These are phyloP conservation scores for Xenosphaeropsis pyriputrescens DNA, from an alignment of 2,329 filamentous ascomycete species.

Conservation along the genomic window DNA sequence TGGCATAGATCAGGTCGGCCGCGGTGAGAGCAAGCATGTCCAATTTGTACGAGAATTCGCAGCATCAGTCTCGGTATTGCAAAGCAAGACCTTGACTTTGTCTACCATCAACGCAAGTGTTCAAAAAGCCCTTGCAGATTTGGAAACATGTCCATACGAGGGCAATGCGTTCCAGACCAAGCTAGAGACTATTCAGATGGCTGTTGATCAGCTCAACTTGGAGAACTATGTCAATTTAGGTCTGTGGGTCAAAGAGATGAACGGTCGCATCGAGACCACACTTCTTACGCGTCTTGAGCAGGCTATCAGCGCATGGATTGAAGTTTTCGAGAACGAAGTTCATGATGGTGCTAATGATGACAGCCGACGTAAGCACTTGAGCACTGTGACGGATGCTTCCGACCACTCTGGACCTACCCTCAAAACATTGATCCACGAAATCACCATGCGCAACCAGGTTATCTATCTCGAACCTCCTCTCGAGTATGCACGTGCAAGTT, in stretches of 20 bases:
- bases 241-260: slow-evolving; percentile 80
- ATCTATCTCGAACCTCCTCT: slow-evolving; percentile 92
- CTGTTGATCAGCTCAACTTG: slow-evolving; percentile 90
- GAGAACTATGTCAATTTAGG: slow-evolving; percentile 91
- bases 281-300: slow-evolving; percentile 70
- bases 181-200: slow-evolving; percentile 74
- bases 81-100: slow-evolving; percentile 72
- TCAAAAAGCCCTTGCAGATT: slow-evolving; percentile 69
- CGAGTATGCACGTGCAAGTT: slow-evolving; percentile 81
- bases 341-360: slow-evolving; percentile 27
- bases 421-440: slow-evolving; percentile 68
- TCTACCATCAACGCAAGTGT: slow-evolving; percentile 65
- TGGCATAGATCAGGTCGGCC: slow-evolving; percentile 40
- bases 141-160: slow-evolving; percentile 76
- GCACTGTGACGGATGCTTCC: slow-evolving; percentile 23
- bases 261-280: slow-evolving; percentile 68
- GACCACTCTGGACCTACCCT: slow-evolving; percentile 47
- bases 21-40: slow-evolving; percentile 80
- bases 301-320: slow-evolving; percentile 78
- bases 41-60: slow-evolving; percentile 94
- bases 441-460: slow-evolving; percentile 95
- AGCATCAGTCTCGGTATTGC: slow-evolving; percentile 70
- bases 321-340: slow-evolving; percentile 55
- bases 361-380: slow-evolving; percentile 34
- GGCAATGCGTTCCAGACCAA: slow-evolving; percentile 64